Percentiles rank a stretch among this genome's conserved stretches.
Evolutionary conservation across 768 basidiomycete genomes (phyloP).

Genomic region (Kwoniella bestiolae): DNA sequence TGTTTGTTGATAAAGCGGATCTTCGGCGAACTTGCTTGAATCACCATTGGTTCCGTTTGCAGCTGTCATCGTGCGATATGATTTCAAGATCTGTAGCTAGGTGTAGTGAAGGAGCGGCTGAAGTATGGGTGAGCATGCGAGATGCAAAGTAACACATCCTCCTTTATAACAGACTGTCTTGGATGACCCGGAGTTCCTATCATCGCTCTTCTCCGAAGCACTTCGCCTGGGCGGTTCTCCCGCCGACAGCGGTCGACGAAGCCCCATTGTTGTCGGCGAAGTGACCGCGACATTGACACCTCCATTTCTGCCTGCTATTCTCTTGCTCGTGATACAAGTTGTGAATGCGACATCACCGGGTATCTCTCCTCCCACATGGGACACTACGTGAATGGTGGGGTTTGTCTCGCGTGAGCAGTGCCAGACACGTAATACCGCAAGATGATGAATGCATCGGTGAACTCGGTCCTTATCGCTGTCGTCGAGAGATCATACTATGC

Average conservation of each 20-base stretch:
- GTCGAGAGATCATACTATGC: no score
- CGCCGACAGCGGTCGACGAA: background rate
- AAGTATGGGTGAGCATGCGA: no score
- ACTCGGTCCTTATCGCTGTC: no score
- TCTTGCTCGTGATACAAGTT: no score
- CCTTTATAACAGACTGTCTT: background rate
- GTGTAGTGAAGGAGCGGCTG: background rate
- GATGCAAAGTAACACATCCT: background rate
- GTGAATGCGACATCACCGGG: no score
- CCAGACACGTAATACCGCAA: no score
- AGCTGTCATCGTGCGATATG: background rate
- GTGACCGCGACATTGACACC: background rate
- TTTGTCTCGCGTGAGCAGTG: no score
- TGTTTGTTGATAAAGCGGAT: background rate
- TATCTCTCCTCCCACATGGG: no score
- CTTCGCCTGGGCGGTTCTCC: background rate
- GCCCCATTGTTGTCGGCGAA: background rate
- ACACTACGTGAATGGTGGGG: no score
- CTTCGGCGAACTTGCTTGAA: background rate
- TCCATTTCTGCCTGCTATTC: background rate
- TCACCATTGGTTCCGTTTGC: background rate
- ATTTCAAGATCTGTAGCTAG: background rate
- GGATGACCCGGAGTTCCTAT: background rate
- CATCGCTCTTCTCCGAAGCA: background rate
- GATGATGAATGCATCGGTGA: no score